Percentiles rank a stretch among this genome's conserved stretches.
These are phyloP conservation scores for Triangularia verruculosa DNA, from an alignment of 2,329 filamentous ascomycete species.

Conservation along the genomic window DNA sequence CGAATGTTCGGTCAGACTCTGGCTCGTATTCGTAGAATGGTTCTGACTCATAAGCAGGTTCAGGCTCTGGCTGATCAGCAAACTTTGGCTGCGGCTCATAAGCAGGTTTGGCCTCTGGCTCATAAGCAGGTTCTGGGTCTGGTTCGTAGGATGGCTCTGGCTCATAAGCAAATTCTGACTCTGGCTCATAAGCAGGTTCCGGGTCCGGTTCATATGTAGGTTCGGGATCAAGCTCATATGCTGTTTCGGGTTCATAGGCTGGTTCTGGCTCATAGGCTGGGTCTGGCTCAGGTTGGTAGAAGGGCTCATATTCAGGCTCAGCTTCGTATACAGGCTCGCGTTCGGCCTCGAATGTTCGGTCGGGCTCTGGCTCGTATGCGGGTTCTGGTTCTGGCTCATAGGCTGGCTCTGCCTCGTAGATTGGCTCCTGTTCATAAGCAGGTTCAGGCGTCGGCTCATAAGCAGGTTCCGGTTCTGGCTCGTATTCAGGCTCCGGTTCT, in stretches of 20 bases:
- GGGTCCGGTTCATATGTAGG: not conserved
- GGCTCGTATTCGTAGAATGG: not conserved
- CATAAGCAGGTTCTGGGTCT: not conserved
- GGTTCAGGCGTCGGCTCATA: not conserved
- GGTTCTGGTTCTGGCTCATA: not conserved
- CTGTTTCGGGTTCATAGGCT: too few species aligned
- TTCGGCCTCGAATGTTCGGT: not conserved
- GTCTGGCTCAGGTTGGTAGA: not conserved
- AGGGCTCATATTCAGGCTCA: not conserved
- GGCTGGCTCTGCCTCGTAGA: too few species aligned
- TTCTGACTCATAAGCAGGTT: not conserved
- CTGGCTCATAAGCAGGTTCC: too few species aligned
- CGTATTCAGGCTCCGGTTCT: not conserved
- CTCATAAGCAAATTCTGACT: too few species aligned
- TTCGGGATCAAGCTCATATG: not conserved
- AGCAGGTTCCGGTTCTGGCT: not conserved
- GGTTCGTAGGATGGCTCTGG: not conserved
- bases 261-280: not conserved
- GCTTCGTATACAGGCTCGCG: not conserved
- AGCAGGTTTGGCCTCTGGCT: not conserved
- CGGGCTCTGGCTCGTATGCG: not conserved
- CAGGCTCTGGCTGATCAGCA: not conserved
- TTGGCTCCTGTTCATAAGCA: not conserved
- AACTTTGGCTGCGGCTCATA: not conserved
- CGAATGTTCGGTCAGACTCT: not conserved